A percentile compares a stretch with the other conserved stretches of the same genome.
phyloP scores from a whole-genome alignment of 176 grass and related monocot genomes.

The Bromus sterilis region DNA sequence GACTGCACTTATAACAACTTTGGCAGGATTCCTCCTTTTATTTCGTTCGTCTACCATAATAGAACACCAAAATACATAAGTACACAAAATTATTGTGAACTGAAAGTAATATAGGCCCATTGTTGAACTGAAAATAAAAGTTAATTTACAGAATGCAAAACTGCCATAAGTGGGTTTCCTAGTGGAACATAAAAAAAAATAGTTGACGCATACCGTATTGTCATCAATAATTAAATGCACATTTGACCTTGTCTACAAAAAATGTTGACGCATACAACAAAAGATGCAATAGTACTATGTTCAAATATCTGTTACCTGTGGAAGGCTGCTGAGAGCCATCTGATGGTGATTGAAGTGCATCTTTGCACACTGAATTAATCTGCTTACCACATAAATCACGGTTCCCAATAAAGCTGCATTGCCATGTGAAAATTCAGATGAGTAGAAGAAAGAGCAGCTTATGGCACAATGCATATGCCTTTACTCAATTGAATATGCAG shows the following conservation, averaged over 20 bases:
- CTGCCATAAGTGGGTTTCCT: background rate
- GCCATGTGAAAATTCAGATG: constrained; percentile 10
- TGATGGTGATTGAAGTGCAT: constrained; percentile 58
- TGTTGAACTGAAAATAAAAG: constrained; percentile 5
- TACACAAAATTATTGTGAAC: background rate
- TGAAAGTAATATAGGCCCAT: background rate
- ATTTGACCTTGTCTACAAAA: background rate
- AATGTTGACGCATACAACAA: background rate
- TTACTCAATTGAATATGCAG: background rate
- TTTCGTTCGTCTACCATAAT: constrained; percentile 36
- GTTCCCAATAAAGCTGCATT: constrained; percentile 68
- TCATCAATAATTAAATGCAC: background rate
- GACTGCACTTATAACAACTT: constrained; percentile 95
- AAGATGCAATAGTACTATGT: background rate
- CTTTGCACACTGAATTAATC: constrained; percentile 80
- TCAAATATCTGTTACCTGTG: constrained; percentile 37
- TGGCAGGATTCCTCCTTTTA: constrained; percentile 58
- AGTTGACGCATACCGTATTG: too few species aligned
- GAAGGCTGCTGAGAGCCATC: constrained; percentile 40
- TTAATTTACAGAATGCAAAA: constrained; percentile 24
- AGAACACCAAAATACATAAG: constrained; percentile 11
- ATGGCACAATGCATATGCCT: background rate
- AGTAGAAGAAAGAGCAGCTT: background rate
- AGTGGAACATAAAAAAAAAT: constrained; percentile 2
- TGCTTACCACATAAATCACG: constrained; percentile 91